A percentile compares a stretch with the other conserved stretches of the same genome.
Conservation (phyloP, 306 rosid species). For the Macrotyloma uniflorum region DNA sequence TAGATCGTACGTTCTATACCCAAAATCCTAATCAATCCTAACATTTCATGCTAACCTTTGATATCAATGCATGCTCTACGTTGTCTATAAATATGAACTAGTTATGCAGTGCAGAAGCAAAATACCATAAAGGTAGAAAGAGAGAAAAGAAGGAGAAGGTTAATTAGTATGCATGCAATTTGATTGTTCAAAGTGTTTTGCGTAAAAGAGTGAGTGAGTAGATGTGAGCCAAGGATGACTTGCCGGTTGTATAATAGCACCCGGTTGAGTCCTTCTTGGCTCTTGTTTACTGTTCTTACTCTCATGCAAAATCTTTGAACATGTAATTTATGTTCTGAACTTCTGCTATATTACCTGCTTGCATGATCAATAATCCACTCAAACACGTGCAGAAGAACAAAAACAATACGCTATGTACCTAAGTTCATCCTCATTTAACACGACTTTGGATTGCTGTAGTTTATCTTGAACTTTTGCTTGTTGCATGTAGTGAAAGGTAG, state of each 20-base stretch:
- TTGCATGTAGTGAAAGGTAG: background rate
- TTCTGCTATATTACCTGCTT: background rate
- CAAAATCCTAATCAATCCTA: background rate
- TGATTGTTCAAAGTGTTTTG: background rate
- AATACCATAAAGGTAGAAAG: background rate
- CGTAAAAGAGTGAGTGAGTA: background rate
- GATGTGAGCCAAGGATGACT: constrained; percentile 43
- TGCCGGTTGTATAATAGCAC: background rate
- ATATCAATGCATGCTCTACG: background rate
- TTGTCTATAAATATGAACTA: background rate
- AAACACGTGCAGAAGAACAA: background rate
- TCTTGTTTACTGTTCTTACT: constrained; percentile 1
- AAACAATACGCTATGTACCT: background rate
- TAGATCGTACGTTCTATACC: background rate
- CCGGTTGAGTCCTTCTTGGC: background rate
- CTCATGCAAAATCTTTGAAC: background rate
- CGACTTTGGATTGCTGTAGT: background rate
- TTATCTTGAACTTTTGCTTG: background rate
- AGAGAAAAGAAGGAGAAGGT: background rate
- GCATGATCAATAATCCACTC: background rate
- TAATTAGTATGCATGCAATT: background rate
- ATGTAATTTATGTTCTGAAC: no score
- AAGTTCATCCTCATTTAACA: background rate
- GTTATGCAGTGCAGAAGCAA: background rate
- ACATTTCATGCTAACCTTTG: background rate